Percentiles rank a stretch among this genome's conserved stretches.
Conservation (phyloP, 495 filamentous ascomycete genomes). For the Schizothecium vesticola region DNA sequence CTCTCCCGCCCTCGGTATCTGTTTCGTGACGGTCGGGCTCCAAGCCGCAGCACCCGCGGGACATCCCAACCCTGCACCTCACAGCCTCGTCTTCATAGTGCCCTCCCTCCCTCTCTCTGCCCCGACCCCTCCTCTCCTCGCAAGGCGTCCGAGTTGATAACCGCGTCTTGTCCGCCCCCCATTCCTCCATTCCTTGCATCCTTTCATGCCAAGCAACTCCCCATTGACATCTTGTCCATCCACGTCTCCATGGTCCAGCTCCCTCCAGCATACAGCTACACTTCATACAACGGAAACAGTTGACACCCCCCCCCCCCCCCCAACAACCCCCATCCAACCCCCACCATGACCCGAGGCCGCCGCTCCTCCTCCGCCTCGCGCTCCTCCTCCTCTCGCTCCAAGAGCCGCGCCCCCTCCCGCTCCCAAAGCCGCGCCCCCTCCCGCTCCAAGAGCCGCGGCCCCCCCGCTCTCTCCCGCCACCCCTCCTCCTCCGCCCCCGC, state of each 20-base stretch:
- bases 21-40: neutral
- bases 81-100: neutral
- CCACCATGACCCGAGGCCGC: constrained; percentile 1
- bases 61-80: neutral
- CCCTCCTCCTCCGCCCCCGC: constrained; percentile 4
- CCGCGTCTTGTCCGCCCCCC: neutral
- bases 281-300: neutral
- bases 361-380: neutral
- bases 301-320: neutral
- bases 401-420: neutral
- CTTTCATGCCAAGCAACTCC: neutral
- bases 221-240: neutral
- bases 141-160: neutral
- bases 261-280: neutral
- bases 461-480: neutral
- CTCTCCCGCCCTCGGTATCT: neutral
- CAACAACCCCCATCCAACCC: neutral
- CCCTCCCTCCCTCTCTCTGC: neutral
- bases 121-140: neutral
- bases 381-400: neutral
- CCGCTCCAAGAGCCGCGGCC: neutral
- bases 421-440: neutral
- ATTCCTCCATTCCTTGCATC: neutral
- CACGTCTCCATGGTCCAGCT: neutral
- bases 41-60: neutral